Evolutionary conservation across 257 asterid genomes (phyloP).

Genomic region (Verbena officinalis): DNA sequence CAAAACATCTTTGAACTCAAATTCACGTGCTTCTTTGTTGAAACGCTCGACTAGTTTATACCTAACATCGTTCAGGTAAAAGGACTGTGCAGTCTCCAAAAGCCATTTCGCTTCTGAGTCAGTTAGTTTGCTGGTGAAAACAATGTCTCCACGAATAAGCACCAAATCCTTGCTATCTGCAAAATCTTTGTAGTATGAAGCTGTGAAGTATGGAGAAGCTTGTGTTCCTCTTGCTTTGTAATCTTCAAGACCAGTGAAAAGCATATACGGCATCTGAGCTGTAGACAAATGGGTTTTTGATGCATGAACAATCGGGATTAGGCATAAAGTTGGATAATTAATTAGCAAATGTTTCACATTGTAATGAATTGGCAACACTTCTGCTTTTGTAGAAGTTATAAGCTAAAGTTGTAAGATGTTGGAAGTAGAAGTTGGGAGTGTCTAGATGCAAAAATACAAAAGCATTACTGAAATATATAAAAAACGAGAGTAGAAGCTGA

Average conservation of each 20-base stretch:
- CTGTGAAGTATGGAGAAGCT: slow-evolving; percentile 89
- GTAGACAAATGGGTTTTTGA: slow-evolving; percentile 31
- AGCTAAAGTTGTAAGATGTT: no score
- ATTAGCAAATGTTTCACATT: background rate
- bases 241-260: slow-evolving; percentile 96
- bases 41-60: slow-evolving; percentile 85
- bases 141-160: slow-evolving; percentile 85
- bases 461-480: no score
- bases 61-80: slow-evolving; percentile 84
- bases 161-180: slow-evolving; percentile 87
- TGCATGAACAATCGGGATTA: slow-evolving; percentile 16
- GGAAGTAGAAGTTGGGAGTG: no score
- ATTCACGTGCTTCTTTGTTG: slow-evolving; percentile 78
- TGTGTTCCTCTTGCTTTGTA: slow-evolving; percentile 96
- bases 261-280: slow-evolving; percentile 92
- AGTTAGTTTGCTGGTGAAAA: slow-evolving; percentile 85
- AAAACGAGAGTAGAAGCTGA: no score
- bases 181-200: slow-evolving; percentile 77
- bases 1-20: slow-evolving; percentile 90
- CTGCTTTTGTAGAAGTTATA: no score
- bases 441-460: no score
- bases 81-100: slow-evolving; percentile 81
- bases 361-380: no score
- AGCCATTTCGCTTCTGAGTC: slow-evolving; percentile 90
- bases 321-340: background rate